Evolutionary conservation across 768 basidiomycete species (phyloP), one percentile per base, ranked within the genome.

Genomic region (Rhodotorula diobovata): DNA sequence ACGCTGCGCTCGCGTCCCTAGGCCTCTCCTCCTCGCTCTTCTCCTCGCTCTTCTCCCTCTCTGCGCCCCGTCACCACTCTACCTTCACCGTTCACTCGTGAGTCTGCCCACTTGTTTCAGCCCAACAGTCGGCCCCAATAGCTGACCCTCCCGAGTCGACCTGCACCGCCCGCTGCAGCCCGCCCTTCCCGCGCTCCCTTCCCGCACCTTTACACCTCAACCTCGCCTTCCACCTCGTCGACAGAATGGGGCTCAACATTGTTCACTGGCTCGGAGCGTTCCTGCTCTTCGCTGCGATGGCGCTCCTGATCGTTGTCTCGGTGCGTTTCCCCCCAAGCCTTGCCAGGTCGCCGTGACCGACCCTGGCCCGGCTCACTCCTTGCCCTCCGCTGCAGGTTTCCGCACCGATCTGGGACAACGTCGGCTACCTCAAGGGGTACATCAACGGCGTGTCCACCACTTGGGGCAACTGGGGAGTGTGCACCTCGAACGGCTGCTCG

Each of bases 401-500:
- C 0, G 43, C 66, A 0, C 73, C 73, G 1, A 65, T 74, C 37
- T 74, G 73, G 73, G 53, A 74, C 57, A 39, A 3, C 25, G 64
- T 63, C 41, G 66, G 71, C 14, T 72, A 46, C 59, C 32, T 68
- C 11, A 43, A 67, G 32, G 67, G 67, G 1, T 9, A 12, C 25
- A 34, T 68, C 28, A 51, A 68, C 41, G 68, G 63, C 25, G 54
- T 54, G 43, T 12, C 15, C 21, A 34, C 67, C 45, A 59, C 56
- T 4, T 32, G 61, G 32, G 72, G 72, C 25, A 67, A 67, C 62
- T 74, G 73, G 73, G 73, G 73, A n/a, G 45, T 15, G 10, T 70
- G 62, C 62, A 20, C n/a, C 2, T 45, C 34, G 10, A 57, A 32
- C 9, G 28, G 21, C 0, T 68, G 67, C 50, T 59, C 68, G 32